A percentile compares a stretch with the other conserved stretches of the same genome.
phyloP scores from a whole-genome alignment of 192 early-diverging fungal species.

The Backusella tarrabulga region DNA sequence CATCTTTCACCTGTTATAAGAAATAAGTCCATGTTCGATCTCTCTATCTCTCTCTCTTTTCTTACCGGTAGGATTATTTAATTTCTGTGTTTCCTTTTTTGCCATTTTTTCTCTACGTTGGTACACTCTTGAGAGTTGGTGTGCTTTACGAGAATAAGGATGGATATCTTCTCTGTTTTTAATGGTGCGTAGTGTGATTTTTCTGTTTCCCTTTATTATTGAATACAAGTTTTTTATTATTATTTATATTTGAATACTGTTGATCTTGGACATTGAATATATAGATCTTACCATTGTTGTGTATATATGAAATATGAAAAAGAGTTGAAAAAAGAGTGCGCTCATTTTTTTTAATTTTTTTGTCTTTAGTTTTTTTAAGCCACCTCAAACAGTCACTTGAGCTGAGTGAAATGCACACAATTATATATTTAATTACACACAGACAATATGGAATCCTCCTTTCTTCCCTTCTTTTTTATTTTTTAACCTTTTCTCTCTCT shows the following conservation, averaged over 20 bases:
- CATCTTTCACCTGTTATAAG: constrained; percentile 41
- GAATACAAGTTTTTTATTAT: not conserved
- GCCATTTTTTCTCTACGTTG: constrained; percentile 50
- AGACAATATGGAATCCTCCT: not conserved
- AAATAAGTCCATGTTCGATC: constrained; percentile 11
- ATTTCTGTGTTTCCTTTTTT: constrained; percentile 34
- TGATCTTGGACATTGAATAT: not conserved
- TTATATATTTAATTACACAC: not conserved
- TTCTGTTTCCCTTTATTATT: constrained; percentile 35
- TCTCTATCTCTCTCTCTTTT: not conserved
- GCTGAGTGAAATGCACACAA: constrained; percentile 1
- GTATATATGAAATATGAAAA: not conserved
- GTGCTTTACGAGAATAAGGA: constrained; percentile 57
- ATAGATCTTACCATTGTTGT: not conserved
- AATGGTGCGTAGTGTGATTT: constrained; percentile 55
- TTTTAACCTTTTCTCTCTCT: not conserved
- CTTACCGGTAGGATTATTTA: constrained; percentile 31
- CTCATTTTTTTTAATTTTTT: not conserved
- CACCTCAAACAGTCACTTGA: constrained; percentile 7
- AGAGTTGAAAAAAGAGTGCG: not conserved
- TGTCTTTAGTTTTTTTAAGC: not conserved
- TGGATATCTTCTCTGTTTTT: constrained; percentile 56
- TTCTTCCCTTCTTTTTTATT: not conserved
- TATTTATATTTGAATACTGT: not conserved
- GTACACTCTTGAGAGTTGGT: constrained; percentile 46